A percentile compares a stretch with the other conserved stretches of the same genome.
Conservation (phyloP, 2,329 filamentous ascomycete genomes). For the Fusarium sp. region DNA sequence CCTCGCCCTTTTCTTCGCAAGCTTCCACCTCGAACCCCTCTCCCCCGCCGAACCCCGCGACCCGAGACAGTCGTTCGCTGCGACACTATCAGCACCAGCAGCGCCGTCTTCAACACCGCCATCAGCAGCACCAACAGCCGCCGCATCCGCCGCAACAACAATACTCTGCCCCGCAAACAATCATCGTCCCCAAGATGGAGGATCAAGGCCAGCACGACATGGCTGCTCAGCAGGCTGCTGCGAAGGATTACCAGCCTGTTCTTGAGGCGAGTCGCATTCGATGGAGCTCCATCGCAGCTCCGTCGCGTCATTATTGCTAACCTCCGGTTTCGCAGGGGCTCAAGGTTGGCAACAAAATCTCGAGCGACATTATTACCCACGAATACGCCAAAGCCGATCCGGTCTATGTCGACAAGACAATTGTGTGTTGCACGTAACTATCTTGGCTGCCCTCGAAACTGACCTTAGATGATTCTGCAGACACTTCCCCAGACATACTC, state of each 20-base stretch:
- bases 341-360: conserved; percentile 81
- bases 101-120: conserved; percentile 32
- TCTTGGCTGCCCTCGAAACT: conserved; percentile 20
- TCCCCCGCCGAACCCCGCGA: conserved; percentile 28
- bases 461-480: conserved; percentile 57
- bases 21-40: conserved; percentile 31
- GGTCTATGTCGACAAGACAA: conserved; percentile 86
- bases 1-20: conserved; percentile 34
- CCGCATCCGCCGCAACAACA: conserved; percentile 21
- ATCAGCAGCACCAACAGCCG: conserved; percentile 25
- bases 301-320: conserved; percentile 30
- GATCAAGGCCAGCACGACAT: conserved; percentile 56
- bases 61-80: conserved; percentile 2
- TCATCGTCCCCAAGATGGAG: conserved; percentile 47
- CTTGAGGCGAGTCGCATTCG: conserved; percentile 59
- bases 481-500: conserved; percentile 85
- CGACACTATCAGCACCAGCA: conserved; percentile 33
- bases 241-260: conserved; percentile 68
- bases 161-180: conserved; percentile 13
- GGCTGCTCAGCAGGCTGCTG: conserved; percentile 70
- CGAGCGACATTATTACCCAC: conserved; percentile 80
- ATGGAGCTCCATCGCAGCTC: conserved; percentile 1
- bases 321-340: conserved; percentile 73
- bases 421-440: conserved; percentile 67
- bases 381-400: conserved; percentile 92